Percentiles rank a stretch among this genome's conserved stretches.
Evolutionary conservation across 768 basidiomycete species (phyloP).

Genomic region (Pisolithus orientalis): DNA sequence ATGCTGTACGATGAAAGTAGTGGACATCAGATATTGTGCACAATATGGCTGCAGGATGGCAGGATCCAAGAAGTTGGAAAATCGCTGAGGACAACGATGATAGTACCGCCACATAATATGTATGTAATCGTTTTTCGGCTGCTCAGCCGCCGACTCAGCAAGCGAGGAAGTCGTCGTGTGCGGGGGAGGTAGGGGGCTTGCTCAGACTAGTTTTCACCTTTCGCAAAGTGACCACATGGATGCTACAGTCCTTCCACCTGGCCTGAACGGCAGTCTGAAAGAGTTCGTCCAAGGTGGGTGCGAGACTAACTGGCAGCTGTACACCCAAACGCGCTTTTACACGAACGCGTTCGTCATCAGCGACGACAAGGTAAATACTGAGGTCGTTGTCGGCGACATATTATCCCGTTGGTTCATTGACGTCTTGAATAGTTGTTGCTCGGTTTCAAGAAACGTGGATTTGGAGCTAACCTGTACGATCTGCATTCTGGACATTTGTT

Average conservation of each 20-base stretch:
- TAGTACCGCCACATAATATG: no score
- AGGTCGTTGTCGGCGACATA: neutral
- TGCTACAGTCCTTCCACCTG: conserved; percentile 33
- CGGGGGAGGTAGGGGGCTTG: no score
- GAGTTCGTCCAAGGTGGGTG: conserved; percentile 36
- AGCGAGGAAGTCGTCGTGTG: no score
- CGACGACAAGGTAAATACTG: conserved; percentile 36
- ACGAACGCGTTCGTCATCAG: conserved; percentile 68
- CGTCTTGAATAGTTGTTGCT: conserved; percentile 62
- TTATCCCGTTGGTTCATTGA: neutral
- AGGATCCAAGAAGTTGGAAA: no score
- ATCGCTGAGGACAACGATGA: no score
- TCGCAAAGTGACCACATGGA: conserved; percentile 6
- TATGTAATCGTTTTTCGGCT: no score
- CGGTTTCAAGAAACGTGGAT: conserved; percentile 76
- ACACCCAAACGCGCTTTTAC: conserved; percentile 40
- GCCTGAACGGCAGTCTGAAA: conserved; percentile 25
- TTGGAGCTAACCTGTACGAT: conserved; percentile 53
- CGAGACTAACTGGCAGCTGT: conserved; percentile 41
- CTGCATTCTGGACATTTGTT: neutral
- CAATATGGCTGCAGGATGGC: no score
- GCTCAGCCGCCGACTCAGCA: no score
- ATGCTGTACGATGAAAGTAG: no score
- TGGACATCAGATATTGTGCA: no score
- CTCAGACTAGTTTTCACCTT: no score